Evolutionary conservation across 2,329 filamentous ascomycete genomes (phyloP).

Genomic region (Hirsutella thompsonii): DNA sequence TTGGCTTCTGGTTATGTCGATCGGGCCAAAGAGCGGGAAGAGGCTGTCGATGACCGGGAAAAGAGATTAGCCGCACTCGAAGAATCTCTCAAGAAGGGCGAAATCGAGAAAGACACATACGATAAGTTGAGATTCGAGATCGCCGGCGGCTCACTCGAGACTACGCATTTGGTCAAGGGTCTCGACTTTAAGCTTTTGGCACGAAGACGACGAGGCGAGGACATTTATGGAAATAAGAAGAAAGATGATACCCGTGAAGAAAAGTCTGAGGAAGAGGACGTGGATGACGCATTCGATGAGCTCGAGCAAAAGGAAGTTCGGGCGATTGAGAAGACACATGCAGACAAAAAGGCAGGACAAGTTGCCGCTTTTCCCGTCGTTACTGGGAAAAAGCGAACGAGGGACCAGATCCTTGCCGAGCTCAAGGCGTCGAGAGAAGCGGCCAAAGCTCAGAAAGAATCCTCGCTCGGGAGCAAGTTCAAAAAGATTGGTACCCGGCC

Average conservation of each 20-base stretch:
- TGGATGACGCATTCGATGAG: conserved; percentile 55
- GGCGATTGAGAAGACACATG: conserved; percentile 35
- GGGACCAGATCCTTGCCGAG: conserved; percentile 55
- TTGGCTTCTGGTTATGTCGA: conserved; percentile 75
- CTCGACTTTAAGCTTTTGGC: conserved; percentile 74
- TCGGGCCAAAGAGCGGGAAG: conserved; percentile 54
- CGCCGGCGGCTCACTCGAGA: conserved; percentile 65
- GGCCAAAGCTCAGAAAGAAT: conserved; percentile 39
- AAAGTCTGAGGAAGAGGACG: conserved; percentile 18
- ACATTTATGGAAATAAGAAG: conserved; percentile 38
- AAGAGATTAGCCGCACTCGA: conserved; percentile 66
- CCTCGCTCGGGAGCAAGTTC: conserved; percentile 44
- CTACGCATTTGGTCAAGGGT: conserved; percentile 84
- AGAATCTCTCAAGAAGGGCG: conserved; percentile 66
- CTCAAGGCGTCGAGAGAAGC: conserved; percentile 50
- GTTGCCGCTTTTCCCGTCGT: conserved; percentile 38
- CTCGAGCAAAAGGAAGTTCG: conserved; percentile 42
- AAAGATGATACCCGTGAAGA: conserved; percentile 16
- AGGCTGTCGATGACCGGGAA: conserved; percentile 40
- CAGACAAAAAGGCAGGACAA: conserved; percentile 46
- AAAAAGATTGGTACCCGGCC: conserved; percentile 49
- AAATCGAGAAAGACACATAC: conserved; percentile 72
- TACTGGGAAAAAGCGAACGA: conserved; percentile 46
- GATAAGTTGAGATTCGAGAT: conserved; percentile 64
- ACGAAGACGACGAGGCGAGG: conserved; percentile 54